Conservation (phyloP, 2,329 filamentous ascomycete species). For the Zalaria obscura region DNA sequence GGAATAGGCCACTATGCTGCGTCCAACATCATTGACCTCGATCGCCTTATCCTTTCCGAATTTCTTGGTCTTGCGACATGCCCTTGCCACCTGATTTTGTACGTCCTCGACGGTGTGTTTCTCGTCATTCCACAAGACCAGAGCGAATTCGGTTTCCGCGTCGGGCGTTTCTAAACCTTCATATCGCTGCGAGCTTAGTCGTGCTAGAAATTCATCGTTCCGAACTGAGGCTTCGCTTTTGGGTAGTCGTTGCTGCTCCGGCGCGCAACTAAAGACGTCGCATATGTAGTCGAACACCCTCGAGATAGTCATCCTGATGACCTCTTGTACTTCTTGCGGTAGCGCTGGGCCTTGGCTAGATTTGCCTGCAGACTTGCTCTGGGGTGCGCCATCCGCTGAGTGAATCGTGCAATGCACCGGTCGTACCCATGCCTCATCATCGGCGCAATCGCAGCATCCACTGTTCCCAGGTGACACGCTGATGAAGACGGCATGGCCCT, state of each 20-base stretch:
- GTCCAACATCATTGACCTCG: constrained; percentile 78
- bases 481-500: constrained; percentile 82
- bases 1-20: constrained; percentile 69
- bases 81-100: constrained; percentile 74
- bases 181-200: constrained; percentile 64
- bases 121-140: constrained; percentile 95
- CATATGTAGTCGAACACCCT: constrained; percentile 87
- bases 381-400: constrained; percentile 36
- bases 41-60: constrained; percentile 65
- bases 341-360: constrained; percentile 31
- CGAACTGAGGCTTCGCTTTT: constrained; percentile 73
- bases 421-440: constrained; percentile 82
- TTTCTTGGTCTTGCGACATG: constrained; percentile 57
- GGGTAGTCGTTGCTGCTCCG: constrained; percentile 76
- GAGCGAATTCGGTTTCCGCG: constrained; percentile 57
- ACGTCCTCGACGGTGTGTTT: constrained; percentile 95
- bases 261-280: constrained; percentile 94
- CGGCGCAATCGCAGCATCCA: constrained; percentile 94
- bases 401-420: constrained; percentile 91
- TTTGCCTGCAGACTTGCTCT: constrained; percentile 39
- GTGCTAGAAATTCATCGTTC: constrained; percentile 67
- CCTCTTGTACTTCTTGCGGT: constrained; percentile 60
- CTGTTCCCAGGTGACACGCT: constrained; percentile 79
- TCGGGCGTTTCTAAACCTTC: constrained; percentile 41
- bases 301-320: constrained; percentile 74